Base-by-base conservation (phyloP, 2,329 filamentous ascomycete species). In the Cladophialophora carrionii region DNA sequence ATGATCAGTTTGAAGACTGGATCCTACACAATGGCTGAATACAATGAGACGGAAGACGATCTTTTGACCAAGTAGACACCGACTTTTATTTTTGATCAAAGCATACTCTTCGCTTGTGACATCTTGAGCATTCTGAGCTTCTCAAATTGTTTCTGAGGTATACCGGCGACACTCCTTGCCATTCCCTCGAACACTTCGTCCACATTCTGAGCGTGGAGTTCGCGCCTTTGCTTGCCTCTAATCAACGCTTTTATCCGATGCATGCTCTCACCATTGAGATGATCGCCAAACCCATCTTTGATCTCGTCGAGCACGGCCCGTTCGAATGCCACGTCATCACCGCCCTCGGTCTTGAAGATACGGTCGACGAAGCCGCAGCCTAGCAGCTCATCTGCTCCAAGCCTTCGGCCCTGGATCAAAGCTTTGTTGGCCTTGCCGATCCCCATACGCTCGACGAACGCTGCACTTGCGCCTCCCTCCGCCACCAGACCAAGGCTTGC, bases 121-220 rank as follows among this genome's bases (percentile, higher is more conserved):
- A 32, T 54, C 24, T 54, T 26, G 51, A 29, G 51, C 9, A 26
- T 54, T 54, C 24, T 54, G 51, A 54, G 51, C 24, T 90, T 92
- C 73, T 83, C 80, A 75, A 98, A 97, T 82, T 97, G 91, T 76
- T 89, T 84, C 81, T 97, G 92, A 22, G 94, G 94, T 51, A 92
- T 82, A 0, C 92, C 92, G 66, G 80, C 85, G 71, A 90, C 76
- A 74, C 97, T 96, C 65, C 92, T 82, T 66, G 93, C 89, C 73
- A 97, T 74, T 0, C 92, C 93, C 2, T 85, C 88, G 81, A 96
- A 93, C 0, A 94, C 91, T 83, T 97, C 94, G 34, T 85, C 81
- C 6, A 92, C 87, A 71, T 90, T 93, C 80, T 93, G 89, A 63
- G 80, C 79, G 76, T 97, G 91, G 72, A 95, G 76, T 10, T 85